A percentile compares a stretch with the other conserved stretches of the same genome.
Conservation (phyloP, 2,329 filamentous ascomycete genomes). For the Lasiodiplodia citricola region DNA sequence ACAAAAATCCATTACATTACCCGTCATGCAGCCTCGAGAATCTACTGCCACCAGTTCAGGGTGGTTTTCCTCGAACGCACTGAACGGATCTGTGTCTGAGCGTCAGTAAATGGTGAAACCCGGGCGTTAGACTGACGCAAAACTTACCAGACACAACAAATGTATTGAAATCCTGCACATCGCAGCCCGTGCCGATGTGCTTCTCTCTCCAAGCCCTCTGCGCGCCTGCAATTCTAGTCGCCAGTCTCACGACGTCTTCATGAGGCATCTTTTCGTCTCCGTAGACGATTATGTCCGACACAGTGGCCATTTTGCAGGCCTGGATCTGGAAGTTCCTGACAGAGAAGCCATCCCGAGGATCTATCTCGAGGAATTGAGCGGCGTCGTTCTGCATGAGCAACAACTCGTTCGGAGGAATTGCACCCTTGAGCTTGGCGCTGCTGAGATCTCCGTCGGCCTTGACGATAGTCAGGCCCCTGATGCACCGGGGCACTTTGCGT, state of each 20-base stretch:
- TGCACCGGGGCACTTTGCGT: constrained; percentile 73
- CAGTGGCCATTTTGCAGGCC: constrained; percentile 80
- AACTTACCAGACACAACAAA: constrained; percentile 71
- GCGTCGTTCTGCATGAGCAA: constrained; percentile 57
- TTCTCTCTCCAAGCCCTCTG: constrained; percentile 76
- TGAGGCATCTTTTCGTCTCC: constrained; percentile 70
- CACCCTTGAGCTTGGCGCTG: constrained; percentile 80
- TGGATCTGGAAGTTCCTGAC: constrained; percentile 98
- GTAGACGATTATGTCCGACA: constrained; percentile 93
- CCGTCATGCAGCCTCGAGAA: constrained; percentile 72
- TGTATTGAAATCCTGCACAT: constrained; percentile 76
- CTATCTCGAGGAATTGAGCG: constrained; percentile 76
- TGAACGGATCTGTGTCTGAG: constrained; percentile 63
- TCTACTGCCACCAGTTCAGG: constrained; percentile 77
- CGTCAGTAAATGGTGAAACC: constrained; percentile 34
- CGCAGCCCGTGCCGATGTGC: constrained; percentile 60
- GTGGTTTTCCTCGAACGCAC: constrained; percentile 72
- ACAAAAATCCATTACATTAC: constrained; percentile 83
- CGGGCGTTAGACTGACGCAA: constrained; percentile 28
- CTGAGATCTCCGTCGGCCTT: constrained; percentile 85
- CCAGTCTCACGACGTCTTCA: constrained; percentile 68
- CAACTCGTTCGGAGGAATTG: constrained; percentile 81
- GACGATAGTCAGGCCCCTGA: constrained; percentile 82
- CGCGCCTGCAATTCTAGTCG: constrained; percentile 70
- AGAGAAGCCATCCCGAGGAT: constrained; percentile 89